These are phyloP conservation scores for Phytophthora uliginosa DNA, from an alignment of 352 stramenopile genomes.

Conservation along the genomic window DNA sequence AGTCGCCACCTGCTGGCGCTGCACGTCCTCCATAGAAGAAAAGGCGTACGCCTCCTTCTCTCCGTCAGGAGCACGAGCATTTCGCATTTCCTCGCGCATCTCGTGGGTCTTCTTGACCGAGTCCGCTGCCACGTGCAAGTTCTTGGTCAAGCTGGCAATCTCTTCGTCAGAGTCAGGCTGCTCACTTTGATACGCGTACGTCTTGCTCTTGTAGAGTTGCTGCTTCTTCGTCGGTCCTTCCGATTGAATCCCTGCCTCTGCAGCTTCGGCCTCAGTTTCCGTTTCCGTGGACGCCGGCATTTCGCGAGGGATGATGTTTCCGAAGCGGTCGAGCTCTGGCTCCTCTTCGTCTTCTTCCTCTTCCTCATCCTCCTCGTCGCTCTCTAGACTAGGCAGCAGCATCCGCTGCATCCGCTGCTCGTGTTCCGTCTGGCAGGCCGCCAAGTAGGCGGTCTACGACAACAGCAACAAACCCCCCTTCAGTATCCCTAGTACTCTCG, in stretches of 20 bases:
- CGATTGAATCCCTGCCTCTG: conserved; percentile 5
- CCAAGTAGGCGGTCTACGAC: conserved; percentile 72
- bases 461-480: conserved; percentile 12
- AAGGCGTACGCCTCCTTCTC: conserved; percentile 53
- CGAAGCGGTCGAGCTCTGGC: conserved; percentile 44
- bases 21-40: conserved; percentile 80
- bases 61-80: conserved; percentile 23
- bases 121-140: conserved; percentile 57
- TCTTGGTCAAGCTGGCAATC: conserved; percentile 65
- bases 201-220: conserved; percentile 67
- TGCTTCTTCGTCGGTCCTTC: conserved; percentile 35
- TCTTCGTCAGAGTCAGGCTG: conserved; percentile 63
- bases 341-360: conserved; percentile 44
- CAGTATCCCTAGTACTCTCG: background rate
- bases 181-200: conserved; percentile 43
- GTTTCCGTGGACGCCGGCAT: conserved; percentile 16
- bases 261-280: conserved; percentile 37
- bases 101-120: conserved; percentile 74
- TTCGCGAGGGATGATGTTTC: conserved; percentile 43
- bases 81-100: conserved; percentile 56
- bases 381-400: conserved; percentile 70
- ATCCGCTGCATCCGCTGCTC: conserved; percentile 62
- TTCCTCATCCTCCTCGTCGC: conserved; percentile 60
- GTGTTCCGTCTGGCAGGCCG: conserved; percentile 71
- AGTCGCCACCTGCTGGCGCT: conserved; percentile 64